Base-by-base conservation (phyloP, 2,329 filamentous ascomycete genomes). In the Trichoderma endophyticum region DNA sequence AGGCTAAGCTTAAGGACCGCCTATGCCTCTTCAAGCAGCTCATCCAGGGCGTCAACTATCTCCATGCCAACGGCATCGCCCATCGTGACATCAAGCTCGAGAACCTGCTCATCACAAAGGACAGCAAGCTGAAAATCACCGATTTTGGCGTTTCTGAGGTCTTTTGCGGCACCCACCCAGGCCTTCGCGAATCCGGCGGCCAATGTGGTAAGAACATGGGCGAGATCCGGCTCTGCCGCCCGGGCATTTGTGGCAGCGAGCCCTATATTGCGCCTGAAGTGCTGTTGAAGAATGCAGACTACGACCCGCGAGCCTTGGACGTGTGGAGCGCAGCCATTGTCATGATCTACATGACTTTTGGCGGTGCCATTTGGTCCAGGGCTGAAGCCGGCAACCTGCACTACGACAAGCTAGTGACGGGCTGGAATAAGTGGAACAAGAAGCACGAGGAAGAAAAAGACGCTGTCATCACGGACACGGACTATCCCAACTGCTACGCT, bases 31-130 rank as follows among this genome's bases (percentile, higher is more conserved):
- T 97, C 87, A 97, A 97, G 85, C 94, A 97, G 81, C 85, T 97
- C 32, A 84, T 96, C 36, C 92, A 93, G 77, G 94, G 94, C 21
- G 88, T 97, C 74, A 87, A 90, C 77, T 96, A 97, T 79, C 85
- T 97, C 26, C 94, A 97, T 81, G 85, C 85, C 73, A 90, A 95
- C 77, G 94, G 94, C 71, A 95, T 97, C 78, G 94, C 94, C 1
- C 94, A 97, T 81, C 92, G 94, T 63, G 94, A 97, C 76, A 92
- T 97, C 83, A 97, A 97, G 82, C 87, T 95, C 12, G 94, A 97
- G 80, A 97, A 97, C 77, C 84, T 97, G 28, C 86, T 97, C 36
- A 87, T 97, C 73, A 92, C 90, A 61, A 90, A 89, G 76, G 89
- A 94, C 72, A 93, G 93, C 78, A 91, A 93, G 80, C 86, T 97